These are phyloP conservation scores for Kwoniella shivajii DNA, from an alignment of 1,284 basidiomycete genomes.

Conservation along the genomic window DNA sequence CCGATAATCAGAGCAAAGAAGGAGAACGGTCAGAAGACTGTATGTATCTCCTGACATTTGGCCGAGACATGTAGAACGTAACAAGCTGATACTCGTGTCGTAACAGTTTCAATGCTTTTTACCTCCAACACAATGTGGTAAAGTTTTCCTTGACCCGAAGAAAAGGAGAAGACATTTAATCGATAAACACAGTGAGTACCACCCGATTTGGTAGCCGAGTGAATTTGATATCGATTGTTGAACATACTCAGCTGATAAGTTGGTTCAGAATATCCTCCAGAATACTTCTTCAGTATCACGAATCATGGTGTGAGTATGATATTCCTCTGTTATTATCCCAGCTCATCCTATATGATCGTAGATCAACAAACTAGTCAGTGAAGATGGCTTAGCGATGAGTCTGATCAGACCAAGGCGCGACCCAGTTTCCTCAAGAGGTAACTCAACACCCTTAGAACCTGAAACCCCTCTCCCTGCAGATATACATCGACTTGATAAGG, in stretches of 20 bases:
- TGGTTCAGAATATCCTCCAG: slow-evolving; percentile 65
- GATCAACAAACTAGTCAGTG: slow-evolving; percentile 42
- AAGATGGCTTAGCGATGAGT: slow-evolving; percentile 42
- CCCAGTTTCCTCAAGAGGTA: neutral
- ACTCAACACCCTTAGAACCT: neutral
- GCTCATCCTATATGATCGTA: slow-evolving; percentile 11
- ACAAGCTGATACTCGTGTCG: neutral
- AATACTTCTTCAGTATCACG: slow-evolving; percentile 84
- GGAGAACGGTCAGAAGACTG: slow-evolving; percentile 84
- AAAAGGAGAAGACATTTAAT: slow-evolving; percentile 78
- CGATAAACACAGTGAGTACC: slow-evolving; percentile 62
- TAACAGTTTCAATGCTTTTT: slow-evolving; percentile 79
- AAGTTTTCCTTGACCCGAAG: slow-evolving; percentile 73
- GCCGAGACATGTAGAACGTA: neutral
- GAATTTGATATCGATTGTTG: too few species aligned
- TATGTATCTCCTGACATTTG: slow-evolving; percentile 56
- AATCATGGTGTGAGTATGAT: slow-evolving; percentile 65
- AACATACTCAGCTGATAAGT: too few species aligned
- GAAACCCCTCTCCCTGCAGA: neutral
- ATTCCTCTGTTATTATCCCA: neutral
- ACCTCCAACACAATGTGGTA: slow-evolving; percentile 60
- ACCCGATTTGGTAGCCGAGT: neutral
- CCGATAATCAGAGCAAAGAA: slow-evolving; percentile 70
- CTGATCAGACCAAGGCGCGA: slow-evolving; percentile 40
- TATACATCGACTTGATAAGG: neutral